Evolutionary conservation across 768 basidiomycete species (phyloP), one percentile per base, ranked within the genome.

Genomic region (Pulveroboletus sp.): DNA sequence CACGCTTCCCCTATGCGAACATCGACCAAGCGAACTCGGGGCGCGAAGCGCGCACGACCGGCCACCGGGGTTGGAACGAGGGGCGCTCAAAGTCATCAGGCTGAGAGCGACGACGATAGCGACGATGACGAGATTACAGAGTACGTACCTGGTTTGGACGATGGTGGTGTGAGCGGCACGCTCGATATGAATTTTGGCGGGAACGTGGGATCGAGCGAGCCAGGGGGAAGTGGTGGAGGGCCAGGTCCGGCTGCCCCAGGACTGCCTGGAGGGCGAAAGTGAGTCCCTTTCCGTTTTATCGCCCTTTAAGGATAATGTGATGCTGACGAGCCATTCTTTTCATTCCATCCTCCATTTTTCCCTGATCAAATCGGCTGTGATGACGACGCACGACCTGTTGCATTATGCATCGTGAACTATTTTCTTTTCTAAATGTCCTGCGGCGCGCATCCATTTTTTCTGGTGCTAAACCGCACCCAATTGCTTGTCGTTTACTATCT

Each of bases 51-150:
- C 11, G 44, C 5, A 30, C 46, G 61, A 30, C 47, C 39, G 16
- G 51, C 49, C 34, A 17, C 40, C 5, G 49, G 43, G 4, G 7
- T 24, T 17, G 19, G 30, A 10, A 43, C 37, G 1, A 40, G 45
- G 5, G 17, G 43, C 9, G 19, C 47, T 37, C 48, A 47, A 38
- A 24, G 36, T 12, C 47, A 53, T 30, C 6, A 51, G 11, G 41
- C 20, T 8, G 55, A 60, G n/a, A 67, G 66, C 19, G 67, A 67
- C 2, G 59, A 61, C 19, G 66, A 68, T 2, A 69, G 63, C 9
- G 66, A 67, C 0, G 65, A 67, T 1, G 66, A 69, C 1, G 66
- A 68, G 2, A 39, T 59, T 19, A 23, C 45, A 19, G 65, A 67
- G 20, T 62, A 55, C 58, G 42, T 52, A 6, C 50, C 47, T 52